Conservation (phyloP, 2,329 filamentous ascomycete species). For the Aaosphaeria pasadenensis region DNA sequence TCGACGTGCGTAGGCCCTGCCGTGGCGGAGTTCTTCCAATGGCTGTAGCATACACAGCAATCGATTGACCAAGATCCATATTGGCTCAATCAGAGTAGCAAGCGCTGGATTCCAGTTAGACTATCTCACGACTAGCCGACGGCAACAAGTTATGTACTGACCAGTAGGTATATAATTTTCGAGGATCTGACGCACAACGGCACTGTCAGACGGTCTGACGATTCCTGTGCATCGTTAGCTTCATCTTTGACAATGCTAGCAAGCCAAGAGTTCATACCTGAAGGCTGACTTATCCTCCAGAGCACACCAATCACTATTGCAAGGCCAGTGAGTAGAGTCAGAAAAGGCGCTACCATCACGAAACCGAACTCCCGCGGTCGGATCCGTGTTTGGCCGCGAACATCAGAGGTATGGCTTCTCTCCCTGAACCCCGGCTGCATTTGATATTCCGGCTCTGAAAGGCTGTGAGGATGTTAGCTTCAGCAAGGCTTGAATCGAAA, state of each 20-base stretch:
- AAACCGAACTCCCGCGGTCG: conserved; percentile 18
- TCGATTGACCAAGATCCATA: conserved; percentile 56
- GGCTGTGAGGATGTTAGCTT: too few species aligned
- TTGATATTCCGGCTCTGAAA: too few species aligned
- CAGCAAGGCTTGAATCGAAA: too few species aligned
- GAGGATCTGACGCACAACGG: background rate
- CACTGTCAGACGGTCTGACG: background rate
- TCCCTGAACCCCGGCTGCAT: too few species aligned
- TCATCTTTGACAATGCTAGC: background rate
- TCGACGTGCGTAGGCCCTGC: conserved; percentile 29
- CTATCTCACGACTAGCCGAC: too few species aligned
- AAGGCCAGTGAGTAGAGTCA: conserved; percentile 13
- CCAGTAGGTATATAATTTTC: background rate
- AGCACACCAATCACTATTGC: conserved; percentile 12
- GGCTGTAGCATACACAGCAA: conserved; percentile 55
- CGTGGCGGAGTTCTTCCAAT: conserved; percentile 47
- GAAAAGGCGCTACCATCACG: conserved; percentile 10
- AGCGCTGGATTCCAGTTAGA: conserved; percentile 42
- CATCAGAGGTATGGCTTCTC: too few species aligned
- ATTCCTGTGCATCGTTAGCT: background rate
- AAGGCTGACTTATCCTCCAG: conserved; percentile 8
- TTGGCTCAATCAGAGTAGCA: conserved; percentile 56
- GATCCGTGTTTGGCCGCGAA: background rate
- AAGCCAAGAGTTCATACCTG: conserved; percentile 9
- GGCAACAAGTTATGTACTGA: too few species aligned